Conservation (phyloP, 768 basidiomycete genomes). For the Suillus occidentalis region DNA sequence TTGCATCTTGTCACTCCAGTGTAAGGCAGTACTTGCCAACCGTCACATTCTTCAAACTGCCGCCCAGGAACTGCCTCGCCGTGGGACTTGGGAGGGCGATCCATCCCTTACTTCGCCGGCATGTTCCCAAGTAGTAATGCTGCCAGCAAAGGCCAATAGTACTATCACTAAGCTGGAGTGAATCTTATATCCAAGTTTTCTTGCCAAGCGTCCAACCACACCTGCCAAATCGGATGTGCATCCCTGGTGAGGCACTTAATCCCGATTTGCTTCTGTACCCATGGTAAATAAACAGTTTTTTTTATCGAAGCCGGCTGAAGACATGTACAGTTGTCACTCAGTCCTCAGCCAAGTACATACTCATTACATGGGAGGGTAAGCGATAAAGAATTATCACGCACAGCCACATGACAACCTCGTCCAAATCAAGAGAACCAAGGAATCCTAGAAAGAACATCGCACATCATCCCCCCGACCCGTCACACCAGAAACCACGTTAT, state of each 20-base stretch:
- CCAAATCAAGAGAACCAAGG: slow-evolving; percentile 16
- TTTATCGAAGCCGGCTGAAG: background rate
- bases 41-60: slow-evolving; percentile 3
- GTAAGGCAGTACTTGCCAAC: slow-evolving; percentile 1
- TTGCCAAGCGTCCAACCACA: background rate
- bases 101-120: slow-evolving; percentile 1
- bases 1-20: background rate
- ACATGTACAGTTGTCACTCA: background rate
- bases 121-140: background rate
- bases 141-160: background rate
- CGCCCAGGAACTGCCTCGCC: slow-evolving; percentile 3
- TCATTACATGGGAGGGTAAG: slow-evolving; percentile 1
- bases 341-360: background rate
- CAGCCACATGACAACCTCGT: slow-evolving; percentile 33
- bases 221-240: background rate
- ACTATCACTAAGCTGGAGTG: background rate
- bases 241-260: background rate
- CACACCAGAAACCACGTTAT: slow-evolving; percentile 19
- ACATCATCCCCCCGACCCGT: slow-evolving; percentile 15
- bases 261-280: background rate
- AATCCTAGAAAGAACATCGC: slow-evolving; percentile 21
- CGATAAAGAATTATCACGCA: slow-evolving; percentile 26
- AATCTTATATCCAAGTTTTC: background rate
- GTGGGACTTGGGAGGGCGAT: background rate
- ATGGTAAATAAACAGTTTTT: slow-evolving; percentile 3